Evolutionary conservation across 345 rosid genomes (phyloP).

Genomic region (Murraya koenigii): DNA sequence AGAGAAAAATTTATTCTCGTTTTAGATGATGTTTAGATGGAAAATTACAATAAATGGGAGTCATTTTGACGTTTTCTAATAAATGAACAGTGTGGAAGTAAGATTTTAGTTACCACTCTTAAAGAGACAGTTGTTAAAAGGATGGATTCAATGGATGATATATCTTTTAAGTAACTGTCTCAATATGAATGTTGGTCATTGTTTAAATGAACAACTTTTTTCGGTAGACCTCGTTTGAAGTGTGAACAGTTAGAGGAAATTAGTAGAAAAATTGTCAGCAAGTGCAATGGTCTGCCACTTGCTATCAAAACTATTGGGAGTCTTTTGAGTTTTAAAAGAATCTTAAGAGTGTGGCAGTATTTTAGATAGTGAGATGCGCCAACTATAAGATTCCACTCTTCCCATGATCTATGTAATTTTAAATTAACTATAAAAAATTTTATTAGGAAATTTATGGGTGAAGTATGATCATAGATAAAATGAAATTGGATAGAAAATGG

Average conservation of each 20-base stretch:
- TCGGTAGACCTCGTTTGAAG: not conserved
- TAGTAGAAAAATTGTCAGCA: not conserved
- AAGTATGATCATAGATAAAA: too few species aligned
- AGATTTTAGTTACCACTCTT: not conserved
- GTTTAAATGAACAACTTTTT: not conserved
- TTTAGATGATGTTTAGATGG: not conserved
- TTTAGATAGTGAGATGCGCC: not conserved
- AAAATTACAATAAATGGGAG: not conserved
- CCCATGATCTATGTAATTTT: too few species aligned
- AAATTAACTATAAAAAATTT: too few species aligned
- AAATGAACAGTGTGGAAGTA: not conserved
- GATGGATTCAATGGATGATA: not conserved
- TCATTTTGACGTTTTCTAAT: not conserved
- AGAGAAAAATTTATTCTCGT: not conserved
- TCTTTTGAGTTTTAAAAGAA: not conserved
- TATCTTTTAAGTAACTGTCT: not conserved
- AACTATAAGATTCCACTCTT: not conserved
- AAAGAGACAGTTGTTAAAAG: not conserved
- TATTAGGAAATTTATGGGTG: too few species aligned
- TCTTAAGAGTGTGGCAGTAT: not conserved
- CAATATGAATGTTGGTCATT: not conserved
- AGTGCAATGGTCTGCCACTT: slow-evolving; percentile 1
- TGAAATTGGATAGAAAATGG: too few species aligned
- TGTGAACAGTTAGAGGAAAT: not conserved
- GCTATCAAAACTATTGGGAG: not conserved